These are phyloP conservation scores for Pyrrhoderma lamaoense DNA, from an alignment of 1,284 basidiomycete genomes.

Conservation along the genomic window DNA sequence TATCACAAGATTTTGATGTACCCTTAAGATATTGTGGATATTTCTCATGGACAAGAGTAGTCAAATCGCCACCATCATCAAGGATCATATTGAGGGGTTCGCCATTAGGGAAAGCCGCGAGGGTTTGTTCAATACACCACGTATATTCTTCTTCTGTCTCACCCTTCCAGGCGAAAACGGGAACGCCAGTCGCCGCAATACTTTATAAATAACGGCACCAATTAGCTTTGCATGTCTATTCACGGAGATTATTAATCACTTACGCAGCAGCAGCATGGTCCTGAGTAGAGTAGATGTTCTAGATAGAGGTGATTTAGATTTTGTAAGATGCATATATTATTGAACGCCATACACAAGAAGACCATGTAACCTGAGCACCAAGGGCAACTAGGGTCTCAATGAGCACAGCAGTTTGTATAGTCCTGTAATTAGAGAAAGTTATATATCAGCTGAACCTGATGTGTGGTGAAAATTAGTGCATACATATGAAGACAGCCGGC, in stretches of 20 bases:
- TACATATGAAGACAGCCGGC: slow-evolving; percentile 98
- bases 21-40: slow-evolving; percentile 83
- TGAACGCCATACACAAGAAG: slow-evolving; percentile 76
- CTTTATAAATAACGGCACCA: slow-evolving; percentile 30
- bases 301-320: slow-evolving; percentile 14
- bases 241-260: slow-evolving; percentile 26
- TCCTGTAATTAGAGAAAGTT: slow-evolving; percentile 43
- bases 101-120: slow-evolving; percentile 74
- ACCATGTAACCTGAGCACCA: slow-evolving; percentile 98
- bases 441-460: slow-evolving; percentile 13
- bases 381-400: slow-evolving; percentile 94
- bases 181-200: slow-evolving; percentile 96
- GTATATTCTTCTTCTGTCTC: slow-evolving; percentile 99
- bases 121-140: slow-evolving; percentile 98
- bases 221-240: neutral
- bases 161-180: slow-evolving; percentile 99
- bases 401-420: slow-evolving; percentile 93
- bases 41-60: slow-evolving; percentile 92
- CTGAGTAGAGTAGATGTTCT: slow-evolving; percentile 99
- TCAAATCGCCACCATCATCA: slow-evolving; percentile 98
- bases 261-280: slow-evolving; percentile 97
- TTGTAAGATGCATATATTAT: slow-evolving; percentile 6
- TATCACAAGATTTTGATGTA: slow-evolving; percentile 26
- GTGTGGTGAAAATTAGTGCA: slow-evolving; percentile 20
- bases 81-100: slow-evolving; percentile 97